A percentile compares a stretch with the other conserved stretches of the same genome.
Evolutionary conservation across 345 rosid species (phyloP).

Genomic region (Citrus sp.): DNA sequence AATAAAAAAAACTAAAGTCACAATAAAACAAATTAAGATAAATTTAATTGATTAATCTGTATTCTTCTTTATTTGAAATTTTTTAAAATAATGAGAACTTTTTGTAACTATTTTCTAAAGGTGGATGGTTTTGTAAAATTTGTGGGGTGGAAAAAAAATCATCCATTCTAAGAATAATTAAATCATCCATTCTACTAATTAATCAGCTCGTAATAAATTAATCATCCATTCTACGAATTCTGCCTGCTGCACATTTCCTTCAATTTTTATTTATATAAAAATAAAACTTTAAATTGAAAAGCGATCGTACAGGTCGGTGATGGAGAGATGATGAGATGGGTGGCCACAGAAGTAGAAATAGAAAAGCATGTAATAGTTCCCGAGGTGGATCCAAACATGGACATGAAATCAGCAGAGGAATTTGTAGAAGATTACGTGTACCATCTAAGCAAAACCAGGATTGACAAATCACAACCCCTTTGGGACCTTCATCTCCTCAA

Average conservation of each 20-base stretch:
- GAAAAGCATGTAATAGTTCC: constrained; percentile 36
- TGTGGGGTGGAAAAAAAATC: no score
- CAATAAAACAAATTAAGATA: no score
- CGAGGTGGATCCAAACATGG: constrained; percentile 14
- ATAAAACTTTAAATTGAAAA: not conserved
- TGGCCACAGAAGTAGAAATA: constrained; percentile 32
- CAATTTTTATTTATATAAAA: no score
- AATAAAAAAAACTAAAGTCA: no score
- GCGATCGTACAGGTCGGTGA: constrained; percentile 20
- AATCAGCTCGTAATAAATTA: no score
- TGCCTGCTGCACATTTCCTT: not conserved
- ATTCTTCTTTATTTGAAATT: no score
- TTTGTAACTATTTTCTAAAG: no score
- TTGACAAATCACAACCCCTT: constrained; percentile 32
- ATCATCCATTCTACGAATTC: not conserved
- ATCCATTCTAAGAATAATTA: no score
- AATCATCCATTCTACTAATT: no score
- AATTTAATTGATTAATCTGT: no score
- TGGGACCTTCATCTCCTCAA: constrained; percentile 49
- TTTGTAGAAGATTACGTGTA: constrained; percentile 34
- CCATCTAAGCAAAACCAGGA: constrained; percentile 32
- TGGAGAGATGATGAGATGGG: constrained; percentile 41
- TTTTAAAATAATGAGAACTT: no score
- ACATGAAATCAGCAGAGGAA: constrained; percentile 24
- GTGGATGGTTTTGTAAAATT: no score